Conservation (phyloP, 2,329 filamentous ascomycete genomes). For the Huntiella savannae region DNA sequence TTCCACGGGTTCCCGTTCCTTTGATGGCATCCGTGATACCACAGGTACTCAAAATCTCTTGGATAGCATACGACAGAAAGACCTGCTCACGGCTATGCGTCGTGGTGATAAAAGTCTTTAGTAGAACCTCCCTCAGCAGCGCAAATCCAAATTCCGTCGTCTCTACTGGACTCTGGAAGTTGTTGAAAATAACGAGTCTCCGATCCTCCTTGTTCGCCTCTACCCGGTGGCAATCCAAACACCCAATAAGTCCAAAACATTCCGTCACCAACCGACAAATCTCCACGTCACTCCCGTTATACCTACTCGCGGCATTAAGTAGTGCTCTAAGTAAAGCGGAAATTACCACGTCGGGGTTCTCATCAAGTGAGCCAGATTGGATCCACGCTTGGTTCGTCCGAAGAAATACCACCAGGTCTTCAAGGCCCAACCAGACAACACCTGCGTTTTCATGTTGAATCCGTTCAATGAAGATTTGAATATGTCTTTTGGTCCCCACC, state of each 20-base stretch:
- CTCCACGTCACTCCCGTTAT: slow-evolving; percentile 45
- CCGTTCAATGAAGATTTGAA: slow-evolving; percentile 46
- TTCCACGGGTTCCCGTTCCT: slow-evolving; percentile 22
- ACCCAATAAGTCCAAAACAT: slow-evolving; percentile 76
- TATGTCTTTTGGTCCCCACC: slow-evolving; percentile 16
- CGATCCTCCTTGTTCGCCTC: slow-evolving; percentile 61
- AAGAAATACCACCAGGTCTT: slow-evolving; percentile 59
- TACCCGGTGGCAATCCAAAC: slow-evolving; percentile 75
- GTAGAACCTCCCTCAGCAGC: slow-evolving; percentile 68
- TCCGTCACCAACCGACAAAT: slow-evolving; percentile 59
- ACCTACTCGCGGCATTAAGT: slow-evolving; percentile 69
- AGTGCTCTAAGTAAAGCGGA: slow-evolving; percentile 54
- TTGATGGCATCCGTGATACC: slow-evolving; percentile 40
- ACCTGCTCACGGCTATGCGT: slow-evolving; percentile 77
- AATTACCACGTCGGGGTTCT: slow-evolving; percentile 63
- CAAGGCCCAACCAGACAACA: slow-evolving; percentile 65
- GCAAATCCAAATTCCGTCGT: slow-evolving; percentile 73
- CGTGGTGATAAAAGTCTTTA: slow-evolving; percentile 78
- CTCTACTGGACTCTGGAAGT: slow-evolving; percentile 63
- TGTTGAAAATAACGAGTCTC: slow-evolving; percentile 71
- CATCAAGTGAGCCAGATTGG: slow-evolving; percentile 60
- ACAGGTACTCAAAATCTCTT: slow-evolving; percentile 66
- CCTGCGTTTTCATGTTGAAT: slow-evolving; percentile 68
- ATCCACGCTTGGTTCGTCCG: slow-evolving; percentile 55
- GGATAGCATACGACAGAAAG: slow-evolving; percentile 86